phyloP scores from a whole-genome alignment of 441 rosid genomes.

The Lagerstroemia fauriei region DNA sequence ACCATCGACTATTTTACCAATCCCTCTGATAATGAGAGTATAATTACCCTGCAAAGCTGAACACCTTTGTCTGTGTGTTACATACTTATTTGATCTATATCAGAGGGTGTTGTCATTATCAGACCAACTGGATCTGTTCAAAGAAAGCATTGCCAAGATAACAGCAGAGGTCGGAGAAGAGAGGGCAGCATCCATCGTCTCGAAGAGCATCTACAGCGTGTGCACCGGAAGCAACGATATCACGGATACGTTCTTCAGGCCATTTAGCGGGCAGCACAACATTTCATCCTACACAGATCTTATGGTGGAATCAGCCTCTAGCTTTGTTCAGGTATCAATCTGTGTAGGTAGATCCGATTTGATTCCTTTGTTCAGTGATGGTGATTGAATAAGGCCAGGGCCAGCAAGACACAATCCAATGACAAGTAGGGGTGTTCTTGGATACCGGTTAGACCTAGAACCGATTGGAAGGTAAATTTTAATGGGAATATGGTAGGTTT shows the following conservation, averaged over 20 bases:
- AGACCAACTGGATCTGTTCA: conserved; percentile 50
- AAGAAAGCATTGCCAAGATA: conserved; percentile 36
- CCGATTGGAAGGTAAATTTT: no score
- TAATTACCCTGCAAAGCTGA: not conserved
- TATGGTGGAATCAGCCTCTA: conserved; percentile 27
- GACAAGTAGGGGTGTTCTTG: no score
- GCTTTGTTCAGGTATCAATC: conserved; percentile 40
- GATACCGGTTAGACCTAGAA: no score
- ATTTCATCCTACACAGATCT: conserved; percentile 48
- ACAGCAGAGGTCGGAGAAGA: conserved; percentile 43
- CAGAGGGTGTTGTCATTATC: conserved; percentile 46
- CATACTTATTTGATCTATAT: not conserved
- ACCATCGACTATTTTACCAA: no score
- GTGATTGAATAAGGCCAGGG: no score
- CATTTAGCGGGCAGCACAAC: conserved; percentile 37
- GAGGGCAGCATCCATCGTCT: conserved; percentile 30
- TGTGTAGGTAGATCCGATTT: no score
- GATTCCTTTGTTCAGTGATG: no score
- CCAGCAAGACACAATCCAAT: no score
- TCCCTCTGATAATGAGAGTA: no score
- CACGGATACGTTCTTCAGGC: conserved; percentile 41
- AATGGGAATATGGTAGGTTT: no score
- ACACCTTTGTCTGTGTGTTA: not conserved
- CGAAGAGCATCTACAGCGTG: conserved; percentile 35
- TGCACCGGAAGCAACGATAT: conserved; percentile 51